Evolutionary conservation across 139 green algal genomes (phyloP).

Genomic region (Volvox reticuliferus): DNA sequence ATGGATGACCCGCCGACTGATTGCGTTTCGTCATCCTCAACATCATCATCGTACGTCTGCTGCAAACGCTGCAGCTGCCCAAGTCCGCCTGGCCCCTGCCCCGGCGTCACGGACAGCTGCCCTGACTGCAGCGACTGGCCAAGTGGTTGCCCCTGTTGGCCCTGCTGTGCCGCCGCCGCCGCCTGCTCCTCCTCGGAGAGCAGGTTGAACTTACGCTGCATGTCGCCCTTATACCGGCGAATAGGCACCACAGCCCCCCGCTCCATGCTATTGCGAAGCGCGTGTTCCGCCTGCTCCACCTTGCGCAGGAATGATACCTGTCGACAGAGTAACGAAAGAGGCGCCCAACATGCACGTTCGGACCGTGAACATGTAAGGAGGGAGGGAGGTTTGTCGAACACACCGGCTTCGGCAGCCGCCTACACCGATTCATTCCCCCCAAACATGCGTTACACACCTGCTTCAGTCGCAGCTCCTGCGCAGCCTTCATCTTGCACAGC

Average conservation of each 20-base stretch:
- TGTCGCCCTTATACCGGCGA: conserved; percentile 29
- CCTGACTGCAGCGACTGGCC: background rate
- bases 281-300: conserved; percentile 55
- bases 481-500: background rate
- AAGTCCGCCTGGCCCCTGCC: too few relatives aligned
- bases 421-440: background rate
- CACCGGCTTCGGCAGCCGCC: background rate
- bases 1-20: background rate
- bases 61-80: background rate
- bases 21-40: background rate
- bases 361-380: too few relatives aligned
- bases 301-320: conserved; percentile 45
- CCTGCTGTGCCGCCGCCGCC: background rate
- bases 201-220: conserved; percentile 14
- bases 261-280: background rate
- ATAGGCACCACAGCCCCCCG: conserved; percentile 38
- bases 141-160: background rate
- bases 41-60: background rate
- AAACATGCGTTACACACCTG: conserved; percentile 4
- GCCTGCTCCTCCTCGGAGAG: background rate
- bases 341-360: too few relatives aligned
- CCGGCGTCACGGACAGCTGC: too few relatives aligned
- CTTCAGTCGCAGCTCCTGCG: background rate
- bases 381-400: too few relatives aligned
- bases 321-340: too few relatives aligned